These are phyloP conservation scores for Rhododendron molle DNA, from an alignment of 148 eudicot species.

Conservation along the genomic window DNA sequence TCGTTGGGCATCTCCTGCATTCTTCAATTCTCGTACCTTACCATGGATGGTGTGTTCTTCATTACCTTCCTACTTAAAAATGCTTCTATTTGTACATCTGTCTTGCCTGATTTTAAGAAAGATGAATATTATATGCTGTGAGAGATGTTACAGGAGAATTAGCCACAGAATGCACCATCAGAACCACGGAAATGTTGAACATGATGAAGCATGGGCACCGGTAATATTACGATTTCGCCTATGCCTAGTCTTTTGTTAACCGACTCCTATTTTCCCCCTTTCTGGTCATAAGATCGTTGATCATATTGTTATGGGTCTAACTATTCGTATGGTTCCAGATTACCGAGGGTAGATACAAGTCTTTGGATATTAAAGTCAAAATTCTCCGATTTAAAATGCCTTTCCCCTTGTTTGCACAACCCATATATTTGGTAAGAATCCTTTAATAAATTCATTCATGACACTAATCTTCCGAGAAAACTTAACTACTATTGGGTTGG, in stretches of 20 bases:
- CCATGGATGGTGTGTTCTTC: conserved; percentile 30
- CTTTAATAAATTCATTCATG: background rate
- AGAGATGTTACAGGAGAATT: conserved; percentile 25
- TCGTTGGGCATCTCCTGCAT: conserved; percentile 25
- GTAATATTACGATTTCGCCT: conserved; percentile 14
- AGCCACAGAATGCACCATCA: conserved; percentile 40
- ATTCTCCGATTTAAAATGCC: conserved; percentile 42
- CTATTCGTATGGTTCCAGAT: conserved; percentile 16
- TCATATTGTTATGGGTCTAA: background rate
- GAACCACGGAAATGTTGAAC: conserved; percentile 34
- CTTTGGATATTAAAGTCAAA: conserved; percentile 32
- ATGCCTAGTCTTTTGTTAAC: background rate
- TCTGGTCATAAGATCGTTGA: background rate
- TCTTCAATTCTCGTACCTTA: conserved; percentile 21
- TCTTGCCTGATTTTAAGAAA: background rate
- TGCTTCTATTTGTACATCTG: background rate
- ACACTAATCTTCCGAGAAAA: no score
- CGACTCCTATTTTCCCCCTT: background rate
- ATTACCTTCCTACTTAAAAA: background rate
- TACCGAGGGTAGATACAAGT: conserved; percentile 37
- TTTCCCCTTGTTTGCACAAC: conserved; percentile 44
- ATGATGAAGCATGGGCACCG: conserved; percentile 40
- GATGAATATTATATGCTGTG: background rate
- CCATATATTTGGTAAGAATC: conserved; percentile 33
- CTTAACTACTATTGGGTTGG: background rate